Evolutionary conservation across 805 yeast genomes (phyloP), one percentile per base, ranked within the genome.

Genomic region (Saccharomycopsis fodiens): DNA sequence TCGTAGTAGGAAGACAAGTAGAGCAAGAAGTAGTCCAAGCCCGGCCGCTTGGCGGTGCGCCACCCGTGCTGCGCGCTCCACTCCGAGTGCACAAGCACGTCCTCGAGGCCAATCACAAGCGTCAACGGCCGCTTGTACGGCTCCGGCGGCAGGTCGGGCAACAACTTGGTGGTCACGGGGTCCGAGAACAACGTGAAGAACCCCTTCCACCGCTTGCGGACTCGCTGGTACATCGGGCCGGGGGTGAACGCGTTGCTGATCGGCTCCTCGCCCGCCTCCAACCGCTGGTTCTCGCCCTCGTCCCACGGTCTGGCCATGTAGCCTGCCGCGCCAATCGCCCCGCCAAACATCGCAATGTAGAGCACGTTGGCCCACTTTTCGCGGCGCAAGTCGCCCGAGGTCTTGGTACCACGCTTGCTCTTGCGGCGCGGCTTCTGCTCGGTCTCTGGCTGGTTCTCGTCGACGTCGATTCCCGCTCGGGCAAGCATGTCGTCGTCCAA

Each of bases 11-110:
- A 95, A 5, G 96, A 85, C 56, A 93, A 70, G 66, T 93, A 93
- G 23, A 95, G 96, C 61, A 93, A 69, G 68, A 93, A 93, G 70
- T 93, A 93, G 65, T 94, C 98, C 51, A 87, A 80, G 52, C 98
- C 99, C 29, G 98, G 97, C 70, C 99, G 86, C 72, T 93, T 93
- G 25, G 96, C 97, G 13, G 97, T 91, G 68, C 93, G 82, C 99
- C 99, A 93, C 45, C 98, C 98, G 60, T 78, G 73, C 64, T 85
- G 79, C 55, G 86, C 78, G 47, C 85, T 76, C 98, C 98, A 93
- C 52, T 83, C 85, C 34, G 95, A 80, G 63, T 93, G 96, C 47
- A 91, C 78, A 59, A 93, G 73, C 50, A 93, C 68, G 59, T 93
- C 98, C 57, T 93, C 98, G 58, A 93, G 73, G 25, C 85, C 81